These are phyloP conservation scores for Penicilliopsis zonata DNA, from an alignment of 495 filamentous ascomycete species.

Conservation along the genomic window DNA sequence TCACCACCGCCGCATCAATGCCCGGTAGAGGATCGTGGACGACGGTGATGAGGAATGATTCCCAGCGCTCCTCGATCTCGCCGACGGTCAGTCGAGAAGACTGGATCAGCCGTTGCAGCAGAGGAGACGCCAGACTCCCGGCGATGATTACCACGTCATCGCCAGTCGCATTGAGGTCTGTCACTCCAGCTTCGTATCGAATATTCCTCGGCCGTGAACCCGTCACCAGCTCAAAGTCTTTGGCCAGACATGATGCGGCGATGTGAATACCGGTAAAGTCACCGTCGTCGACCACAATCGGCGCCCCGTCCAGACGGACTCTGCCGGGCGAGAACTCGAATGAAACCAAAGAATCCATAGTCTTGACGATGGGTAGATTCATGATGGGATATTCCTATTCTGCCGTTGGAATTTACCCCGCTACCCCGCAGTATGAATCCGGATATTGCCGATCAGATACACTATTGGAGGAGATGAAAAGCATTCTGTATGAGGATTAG, in stretches of 20 bases:
- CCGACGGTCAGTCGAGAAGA: constrained; percentile 41
- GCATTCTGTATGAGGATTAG: too few relatives aligned
- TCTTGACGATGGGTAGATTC: neutral
- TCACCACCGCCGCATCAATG: constrained; percentile 48
- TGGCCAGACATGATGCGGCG: constrained; percentile 50
- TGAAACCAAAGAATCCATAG: too few relatives aligned
- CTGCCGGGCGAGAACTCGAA: constrained; percentile 1
- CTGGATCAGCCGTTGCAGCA: constrained; percentile 50
- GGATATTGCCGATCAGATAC: too few relatives aligned
- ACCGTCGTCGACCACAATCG: constrained; percentile 12
- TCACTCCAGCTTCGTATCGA: constrained; percentile 26
- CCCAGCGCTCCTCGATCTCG: constrained; percentile 51
- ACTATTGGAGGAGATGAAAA: too few relatives aligned
- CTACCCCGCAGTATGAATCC: too few relatives aligned
- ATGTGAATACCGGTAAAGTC: constrained; percentile 60
- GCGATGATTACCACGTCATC: constrained; percentile 44
- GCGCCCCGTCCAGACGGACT: constrained; percentile 6
- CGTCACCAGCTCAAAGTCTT: constrained; percentile 62
- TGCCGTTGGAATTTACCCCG: too few relatives aligned
- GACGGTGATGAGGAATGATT: constrained; percentile 50
- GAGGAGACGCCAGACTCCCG: too few relatives aligned
- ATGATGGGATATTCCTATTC: neutral
- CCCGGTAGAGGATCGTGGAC: constrained; percentile 47
- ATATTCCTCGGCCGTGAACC: constrained; percentile 26
- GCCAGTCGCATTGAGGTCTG: constrained; percentile 8